Evolutionary conservation across 352 stramenopile species (phyloP).

Genomic region (Pythium monospermum): DNA sequence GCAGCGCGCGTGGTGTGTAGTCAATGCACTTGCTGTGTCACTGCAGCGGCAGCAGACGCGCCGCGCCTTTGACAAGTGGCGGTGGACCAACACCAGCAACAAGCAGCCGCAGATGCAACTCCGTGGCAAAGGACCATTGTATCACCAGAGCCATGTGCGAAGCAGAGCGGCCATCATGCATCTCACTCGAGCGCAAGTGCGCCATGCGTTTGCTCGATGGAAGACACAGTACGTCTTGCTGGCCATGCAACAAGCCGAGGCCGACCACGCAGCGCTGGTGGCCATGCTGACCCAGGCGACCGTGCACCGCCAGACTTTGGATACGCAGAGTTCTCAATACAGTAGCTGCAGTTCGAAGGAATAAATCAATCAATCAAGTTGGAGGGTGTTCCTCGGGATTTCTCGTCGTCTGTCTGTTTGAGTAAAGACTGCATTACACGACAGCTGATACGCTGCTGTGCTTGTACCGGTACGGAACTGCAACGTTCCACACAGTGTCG

Average conservation of each 20-base stretch:
- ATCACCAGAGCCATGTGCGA: neutral
- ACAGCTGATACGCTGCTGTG: too few species aligned
- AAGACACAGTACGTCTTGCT: slow-evolving; percentile 40
- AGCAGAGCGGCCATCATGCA: slow-evolving; percentile 23
- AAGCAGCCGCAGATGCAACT: neutral
- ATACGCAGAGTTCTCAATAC: too few species aligned
- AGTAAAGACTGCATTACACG: too few species aligned
- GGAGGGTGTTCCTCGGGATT: too few species aligned
- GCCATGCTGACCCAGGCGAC: slow-evolving; percentile 31
- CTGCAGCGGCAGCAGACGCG: slow-evolving; percentile 7
- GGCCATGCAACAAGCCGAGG: slow-evolving; percentile 39
- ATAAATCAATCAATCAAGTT: too few species aligned
- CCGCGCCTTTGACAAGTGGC: slow-evolving; percentile 20
- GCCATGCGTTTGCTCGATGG: slow-evolving; percentile 39
- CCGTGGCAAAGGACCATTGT: too few species aligned
- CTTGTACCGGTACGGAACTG: too few species aligned
- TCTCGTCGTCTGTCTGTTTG: too few species aligned
- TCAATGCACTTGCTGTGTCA: slow-evolving; percentile 8
- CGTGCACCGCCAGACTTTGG: too few species aligned
- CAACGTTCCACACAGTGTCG: too few species aligned
- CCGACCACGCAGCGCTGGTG: slow-evolving; percentile 39
- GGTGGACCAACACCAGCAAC: slow-evolving; percentile 5
- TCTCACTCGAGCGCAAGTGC: slow-evolving; percentile 18
- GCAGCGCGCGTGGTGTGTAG: slow-evolving; percentile 3
- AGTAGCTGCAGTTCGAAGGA: too few species aligned